A percentile compares a stretch with the other conserved stretches of the same genome.
Evolutionary conservation across 495 filamentous ascomycete species (phyloP).

Genomic region (Apodospora peruviana): DNA sequence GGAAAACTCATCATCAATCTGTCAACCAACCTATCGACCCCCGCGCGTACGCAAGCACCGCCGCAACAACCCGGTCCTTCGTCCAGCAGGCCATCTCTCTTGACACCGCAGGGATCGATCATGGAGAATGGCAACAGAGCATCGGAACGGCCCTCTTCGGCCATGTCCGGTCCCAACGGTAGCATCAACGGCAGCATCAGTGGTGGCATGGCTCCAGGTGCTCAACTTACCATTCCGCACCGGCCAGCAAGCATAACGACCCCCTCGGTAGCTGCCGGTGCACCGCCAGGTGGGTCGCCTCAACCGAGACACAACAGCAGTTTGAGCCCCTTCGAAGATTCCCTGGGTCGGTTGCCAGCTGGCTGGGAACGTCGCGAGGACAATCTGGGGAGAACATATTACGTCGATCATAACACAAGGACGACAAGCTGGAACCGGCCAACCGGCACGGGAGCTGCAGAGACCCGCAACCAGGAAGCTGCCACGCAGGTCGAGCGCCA

Average conservation of each 20-base stretch:
- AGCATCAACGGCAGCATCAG: constrained; percentile 8
- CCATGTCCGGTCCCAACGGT: constrained; percentile 40
- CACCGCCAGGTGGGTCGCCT: constrained; percentile 30
- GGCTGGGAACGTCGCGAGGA: constrained; percentile 97
- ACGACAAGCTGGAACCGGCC: constrained; percentile 95
- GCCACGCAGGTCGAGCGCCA: constrained; percentile 87
- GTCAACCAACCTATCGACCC: constrained; percentile 70
- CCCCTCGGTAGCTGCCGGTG: constrained; percentile 24
- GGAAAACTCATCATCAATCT: constrained; percentile 95
- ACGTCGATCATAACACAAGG: constrained; percentile 96
- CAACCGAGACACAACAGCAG: constrained; percentile 43
- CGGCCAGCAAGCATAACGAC: constrained; percentile 35
- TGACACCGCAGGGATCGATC: constrained; percentile 32
- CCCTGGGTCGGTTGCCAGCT: constrained; percentile 82
- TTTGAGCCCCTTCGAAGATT: constrained; percentile 91
- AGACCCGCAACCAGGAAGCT: constrained; percentile 69
- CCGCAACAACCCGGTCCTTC: constrained; percentile 21
- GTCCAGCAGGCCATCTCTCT: constrained; percentile 35
- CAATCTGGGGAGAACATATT: constrained; percentile 95
- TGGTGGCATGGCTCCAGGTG: constrained; percentile 2
- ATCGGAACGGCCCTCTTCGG: constrained; percentile 38
- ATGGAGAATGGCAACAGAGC: constrained; percentile 24
- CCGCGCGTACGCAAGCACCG: constrained; percentile 25
- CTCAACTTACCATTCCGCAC: constrained; percentile 27
- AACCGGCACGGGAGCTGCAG: constrained; percentile 69